Percentiles rank a stretch among this genome's conserved stretches.
Evolutionary conservation across 768 basidiomycete genomes (phyloP).

Genomic region (Xerocomus spinulosus): DNA sequence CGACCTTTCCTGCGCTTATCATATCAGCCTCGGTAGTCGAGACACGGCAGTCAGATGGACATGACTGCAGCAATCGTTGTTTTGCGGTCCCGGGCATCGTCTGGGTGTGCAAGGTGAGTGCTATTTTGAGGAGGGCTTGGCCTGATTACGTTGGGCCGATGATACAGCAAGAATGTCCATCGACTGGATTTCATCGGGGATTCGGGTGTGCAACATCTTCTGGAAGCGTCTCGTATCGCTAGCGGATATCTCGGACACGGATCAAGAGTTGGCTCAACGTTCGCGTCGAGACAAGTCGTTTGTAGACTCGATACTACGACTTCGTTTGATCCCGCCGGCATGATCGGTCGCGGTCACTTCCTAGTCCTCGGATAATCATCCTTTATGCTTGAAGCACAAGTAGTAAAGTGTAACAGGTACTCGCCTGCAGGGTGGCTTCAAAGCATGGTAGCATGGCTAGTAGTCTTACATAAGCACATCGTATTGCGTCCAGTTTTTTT

Average conservation of each 20-base stretch:
- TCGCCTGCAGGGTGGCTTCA: no score
- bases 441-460: no score
- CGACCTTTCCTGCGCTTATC: neutral
- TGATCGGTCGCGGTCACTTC: slow-evolving; percentile 1
- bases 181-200: slow-evolving; percentile 8
- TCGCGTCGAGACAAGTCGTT: neutral
- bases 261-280: neutral
- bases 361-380: neutral
- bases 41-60: no score
- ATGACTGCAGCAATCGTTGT: no score
- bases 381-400: no score
- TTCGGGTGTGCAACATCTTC: slow-evolving; percentile 9
- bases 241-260: neutral
- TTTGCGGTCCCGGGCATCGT: no score
- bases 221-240: slow-evolving; percentile 5
- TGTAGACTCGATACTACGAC: neutral
- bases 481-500: no score
- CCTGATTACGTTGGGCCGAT: slow-evolving; percentile 7
- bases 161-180: slow-evolving; percentile 1
- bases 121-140: no score
- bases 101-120: neutral
- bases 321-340: slow-evolving; percentile 3
- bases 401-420: no score
- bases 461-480: no score
- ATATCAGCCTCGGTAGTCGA: neutral